A percentile compares a stretch with the other conserved stretches of the same genome.
phyloP scores from a whole-genome alignment of 2,329 filamentous ascomycete genomes.

The Cordyceps sp. region DNA sequence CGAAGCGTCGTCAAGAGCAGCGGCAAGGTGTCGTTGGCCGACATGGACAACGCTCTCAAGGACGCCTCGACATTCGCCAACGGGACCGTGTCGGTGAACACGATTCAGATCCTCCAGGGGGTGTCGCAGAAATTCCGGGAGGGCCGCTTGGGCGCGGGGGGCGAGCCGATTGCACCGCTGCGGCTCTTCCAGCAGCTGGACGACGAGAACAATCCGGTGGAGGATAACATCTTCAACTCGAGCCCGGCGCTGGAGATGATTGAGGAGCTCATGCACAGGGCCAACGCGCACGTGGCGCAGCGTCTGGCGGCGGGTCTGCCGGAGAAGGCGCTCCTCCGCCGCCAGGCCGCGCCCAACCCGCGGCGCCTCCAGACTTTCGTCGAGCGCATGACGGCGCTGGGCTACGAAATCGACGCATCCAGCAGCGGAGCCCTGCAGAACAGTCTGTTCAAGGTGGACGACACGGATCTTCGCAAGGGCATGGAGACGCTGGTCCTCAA shows the following conservation, averaged over 20 bases:
- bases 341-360: conserved; percentile 71
- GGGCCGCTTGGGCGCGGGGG: conserved; percentile 64
- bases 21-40: conserved; percentile 68
- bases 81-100: conserved; percentile 50
- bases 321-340: conserved; percentile 82
- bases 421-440: conserved; percentile 87
- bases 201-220: conserved; percentile 93
- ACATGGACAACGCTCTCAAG: conserved; percentile 69
- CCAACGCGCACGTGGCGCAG: conserved; percentile 77
- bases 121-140: conserved; percentile 86
- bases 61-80: conserved; percentile 46
- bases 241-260: conserved; percentile 81
- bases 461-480: conserved; percentile 79
- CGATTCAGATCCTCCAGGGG: conserved; percentile 65
- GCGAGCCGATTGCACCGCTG: conserved; percentile 66
- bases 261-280: conserved; percentile 88
- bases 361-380: conserved; percentile 80
- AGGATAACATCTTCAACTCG: conserved; percentile 90
- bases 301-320: conserved; percentile 64
- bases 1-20: conserved; percentile 86
- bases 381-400: conserved; percentile 82
- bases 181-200: conserved; percentile 87
- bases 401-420: conserved; percentile 74
- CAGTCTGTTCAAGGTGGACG: conserved; percentile 85
- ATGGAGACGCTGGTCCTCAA: conserved; percentile 96